Percentiles rank a stretch among this genome's conserved stretches.
These are phyloP conservation scores for Melocanna baccifera DNA, from an alignment of 176 grass and related monocot species.

Conservation along the genomic window DNA sequence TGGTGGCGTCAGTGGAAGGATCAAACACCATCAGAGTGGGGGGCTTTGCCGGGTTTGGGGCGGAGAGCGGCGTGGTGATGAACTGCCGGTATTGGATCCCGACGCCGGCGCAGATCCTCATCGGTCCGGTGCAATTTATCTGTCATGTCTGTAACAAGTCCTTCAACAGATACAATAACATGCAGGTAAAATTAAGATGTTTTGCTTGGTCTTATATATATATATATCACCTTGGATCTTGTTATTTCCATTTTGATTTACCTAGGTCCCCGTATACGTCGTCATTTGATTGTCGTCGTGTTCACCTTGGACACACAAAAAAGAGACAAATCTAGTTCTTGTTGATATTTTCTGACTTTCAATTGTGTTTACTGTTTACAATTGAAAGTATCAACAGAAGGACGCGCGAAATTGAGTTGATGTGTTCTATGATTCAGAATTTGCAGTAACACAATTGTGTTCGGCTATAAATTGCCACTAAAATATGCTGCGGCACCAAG, in stretches of 20 bases:
- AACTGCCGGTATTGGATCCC: slow-evolving; percentile 73
- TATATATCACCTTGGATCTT: background rate
- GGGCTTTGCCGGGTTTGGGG: background rate
- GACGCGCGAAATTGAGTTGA: background rate
- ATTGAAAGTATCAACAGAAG: background rate
- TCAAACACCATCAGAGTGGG: background rate
- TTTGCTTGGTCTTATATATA: background rate
- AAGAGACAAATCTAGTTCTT: background rate
- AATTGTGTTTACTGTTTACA: background rate
- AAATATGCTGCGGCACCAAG: background rate
- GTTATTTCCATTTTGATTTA: background rate
- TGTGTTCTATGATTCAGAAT: background rate
- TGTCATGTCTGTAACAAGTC: slow-evolving; percentile 88
- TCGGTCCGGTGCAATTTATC: slow-evolving; percentile 75
- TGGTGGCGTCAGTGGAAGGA: slow-evolving; percentile 21
- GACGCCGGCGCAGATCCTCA: slow-evolving; percentile 75
- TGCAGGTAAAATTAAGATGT: slow-evolving; percentile 60
- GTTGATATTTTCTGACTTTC: background rate
- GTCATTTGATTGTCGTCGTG: background rate
- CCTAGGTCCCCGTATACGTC: background rate
- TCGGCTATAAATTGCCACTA: background rate
- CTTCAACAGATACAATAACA: slow-evolving; percentile 96
- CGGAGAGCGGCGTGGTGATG: background rate
- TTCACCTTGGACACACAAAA: background rate
- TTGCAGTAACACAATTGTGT: background rate